phyloP scores from a whole-genome alignment of 2,329 filamentous ascomycete genomes.

The Pyrenochaeta sp. region DNA sequence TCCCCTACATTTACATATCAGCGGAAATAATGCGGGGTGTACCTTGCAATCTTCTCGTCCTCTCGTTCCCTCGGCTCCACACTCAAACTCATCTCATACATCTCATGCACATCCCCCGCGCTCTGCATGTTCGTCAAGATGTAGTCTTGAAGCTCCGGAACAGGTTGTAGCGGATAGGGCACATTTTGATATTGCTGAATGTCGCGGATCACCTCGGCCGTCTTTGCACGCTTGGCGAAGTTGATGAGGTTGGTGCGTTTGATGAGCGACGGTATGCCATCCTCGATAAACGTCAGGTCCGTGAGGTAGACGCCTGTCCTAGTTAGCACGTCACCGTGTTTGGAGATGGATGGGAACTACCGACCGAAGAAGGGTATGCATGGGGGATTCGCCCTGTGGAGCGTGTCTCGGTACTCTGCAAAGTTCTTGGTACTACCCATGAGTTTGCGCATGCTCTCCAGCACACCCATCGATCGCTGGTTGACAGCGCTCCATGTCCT shows the following conservation, averaged over 20 bases:
- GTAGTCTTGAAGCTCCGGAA: conserved; percentile 93
- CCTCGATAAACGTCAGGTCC: conserved; percentile 97
- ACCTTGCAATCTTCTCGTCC: conserved; percentile 99
- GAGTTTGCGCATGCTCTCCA: conserved; percentile 91
- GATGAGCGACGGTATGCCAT: conserved; percentile 94
- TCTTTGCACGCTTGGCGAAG: conserved; percentile 97
- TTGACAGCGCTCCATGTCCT: conserved; percentile 95
- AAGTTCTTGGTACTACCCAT: conserved; percentile 99
- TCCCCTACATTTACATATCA: conserved; percentile 5
- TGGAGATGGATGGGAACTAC: conserved; percentile 28
- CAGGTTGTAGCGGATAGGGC: conserved; percentile 89
- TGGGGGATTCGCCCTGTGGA: conserved; percentile 92
- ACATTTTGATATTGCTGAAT: conserved; percentile 99
- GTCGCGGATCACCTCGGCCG: conserved; percentile 96
- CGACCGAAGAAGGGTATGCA: conserved; percentile 98
- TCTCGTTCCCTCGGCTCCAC: conserved; percentile 95
- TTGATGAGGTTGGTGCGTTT: conserved; percentile 98
- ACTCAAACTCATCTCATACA: conserved; percentile 96
- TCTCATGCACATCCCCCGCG: conserved; percentile 95
- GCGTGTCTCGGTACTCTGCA: conserved; percentile 90
- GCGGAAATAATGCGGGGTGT: conserved; percentile 40
- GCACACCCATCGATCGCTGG: conserved; percentile 76
- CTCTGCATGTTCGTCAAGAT: conserved; percentile 96
- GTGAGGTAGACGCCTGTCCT: conserved; percentile 87
- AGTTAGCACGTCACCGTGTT: conserved; percentile 24